Evolutionary conservation across 306 rosid species (phyloP).

Genomic region (Cucurbita pepo): DNA sequence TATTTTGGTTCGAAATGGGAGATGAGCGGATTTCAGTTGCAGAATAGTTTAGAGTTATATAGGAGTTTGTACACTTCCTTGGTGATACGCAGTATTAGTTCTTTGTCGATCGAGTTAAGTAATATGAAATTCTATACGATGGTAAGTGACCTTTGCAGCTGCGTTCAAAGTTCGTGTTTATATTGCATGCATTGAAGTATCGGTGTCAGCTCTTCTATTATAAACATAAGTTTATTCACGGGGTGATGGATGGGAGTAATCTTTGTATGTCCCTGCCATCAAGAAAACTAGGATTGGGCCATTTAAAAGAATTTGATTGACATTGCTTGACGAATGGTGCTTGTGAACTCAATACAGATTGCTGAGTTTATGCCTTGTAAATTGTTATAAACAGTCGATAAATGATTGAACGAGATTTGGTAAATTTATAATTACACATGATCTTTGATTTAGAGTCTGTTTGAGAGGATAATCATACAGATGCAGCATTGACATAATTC

Average conservation of each 20-base stretch:
- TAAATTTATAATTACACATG: not conserved
- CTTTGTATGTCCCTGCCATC: not conserved
- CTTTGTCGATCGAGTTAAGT: not conserved
- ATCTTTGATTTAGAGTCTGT: not conserved
- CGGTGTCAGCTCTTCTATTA: not conserved
- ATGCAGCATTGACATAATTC: not conserved
- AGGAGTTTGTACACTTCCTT: not conserved
- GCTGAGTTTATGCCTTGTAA: not conserved
- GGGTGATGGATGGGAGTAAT: not conserved
- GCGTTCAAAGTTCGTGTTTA: not conserved
- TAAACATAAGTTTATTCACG: not conserved
- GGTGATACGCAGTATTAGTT: not conserved
- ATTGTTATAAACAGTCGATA: not conserved
- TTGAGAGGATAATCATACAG: not conserved
- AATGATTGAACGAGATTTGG: not conserved
- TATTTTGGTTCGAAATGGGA: slow-evolving; percentile 16
- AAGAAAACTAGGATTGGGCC: not conserved
- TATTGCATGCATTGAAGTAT: slow-evolving; percentile 1
- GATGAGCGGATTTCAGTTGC: slow-evolving; percentile 18
- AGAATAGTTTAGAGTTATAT: slow-evolving; percentile 6
- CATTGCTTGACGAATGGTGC: not conserved
- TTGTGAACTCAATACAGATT: not conserved
- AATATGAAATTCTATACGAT: not conserved
- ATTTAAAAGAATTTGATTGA: not conserved
- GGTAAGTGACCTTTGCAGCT: not conserved